A percentile compares a stretch with the other conserved stretches of the same genome.
These are phyloP conservation scores for Pleurotus ostreatus DNA, from an alignment of 768 basidiomycete species.

Conservation along the genomic window DNA sequence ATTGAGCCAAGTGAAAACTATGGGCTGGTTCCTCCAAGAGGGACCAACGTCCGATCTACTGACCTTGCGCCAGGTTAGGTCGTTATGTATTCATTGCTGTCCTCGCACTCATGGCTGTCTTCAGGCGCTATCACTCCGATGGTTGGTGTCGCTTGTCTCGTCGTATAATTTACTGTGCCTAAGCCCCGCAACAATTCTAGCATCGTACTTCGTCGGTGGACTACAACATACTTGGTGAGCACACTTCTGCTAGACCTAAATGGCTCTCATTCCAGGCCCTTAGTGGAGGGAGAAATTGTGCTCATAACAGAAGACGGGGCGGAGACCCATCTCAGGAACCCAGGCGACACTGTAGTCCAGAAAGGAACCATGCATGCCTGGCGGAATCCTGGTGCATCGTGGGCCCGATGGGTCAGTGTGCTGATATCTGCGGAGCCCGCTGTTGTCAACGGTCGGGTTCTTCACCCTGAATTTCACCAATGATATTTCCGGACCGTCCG, in stretches of 20 bases:
- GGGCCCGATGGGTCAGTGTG: conserved; percentile 50
- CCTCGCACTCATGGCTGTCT: not conserved
- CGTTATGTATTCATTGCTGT: not conserved
- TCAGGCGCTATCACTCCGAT: conserved; percentile 39
- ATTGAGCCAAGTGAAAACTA: conserved; percentile 35
- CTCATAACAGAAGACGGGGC: conserved; percentile 54
- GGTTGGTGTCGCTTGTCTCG: conserved; percentile 28
- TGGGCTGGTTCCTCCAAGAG: conserved; percentile 38
- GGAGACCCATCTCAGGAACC: conserved; percentile 47
- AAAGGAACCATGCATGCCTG: conserved; percentile 60
- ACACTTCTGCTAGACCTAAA: not conserved
- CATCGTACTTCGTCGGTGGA: conserved; percentile 56
- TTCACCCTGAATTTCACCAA: conserved; percentile 28
- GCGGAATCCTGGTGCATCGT: conserved; percentile 50
- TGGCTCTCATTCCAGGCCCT: not conserved
- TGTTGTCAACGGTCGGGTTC: conserved; percentile 36
- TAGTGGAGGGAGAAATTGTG: conserved; percentile 53
- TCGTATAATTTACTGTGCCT: not conserved
- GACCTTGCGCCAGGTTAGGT: conserved; percentile 41
- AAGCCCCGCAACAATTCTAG: conserved; percentile 18
- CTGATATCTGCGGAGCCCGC: conserved; percentile 54
- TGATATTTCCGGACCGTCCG: conserved; percentile 1
- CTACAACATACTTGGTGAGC: conserved; percentile 54
- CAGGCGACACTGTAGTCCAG: conserved; percentile 55
- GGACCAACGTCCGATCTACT: conserved; percentile 47